These are phyloP conservation scores for Porcisia deanei DNA, from an alignment of 208 protist genomes.

Conservation along the genomic window DNA sequence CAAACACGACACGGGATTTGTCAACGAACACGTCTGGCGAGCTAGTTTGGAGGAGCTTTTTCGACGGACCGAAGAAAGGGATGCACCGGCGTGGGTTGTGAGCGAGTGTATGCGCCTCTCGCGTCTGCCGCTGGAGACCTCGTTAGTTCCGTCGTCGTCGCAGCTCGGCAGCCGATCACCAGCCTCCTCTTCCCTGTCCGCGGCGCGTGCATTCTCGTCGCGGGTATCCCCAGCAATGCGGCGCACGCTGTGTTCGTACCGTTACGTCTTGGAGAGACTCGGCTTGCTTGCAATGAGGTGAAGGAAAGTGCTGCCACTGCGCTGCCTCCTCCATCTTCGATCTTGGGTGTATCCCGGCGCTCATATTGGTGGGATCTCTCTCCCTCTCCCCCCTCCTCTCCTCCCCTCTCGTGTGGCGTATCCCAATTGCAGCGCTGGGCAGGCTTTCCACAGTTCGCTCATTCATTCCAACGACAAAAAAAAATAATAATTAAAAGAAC, in stretches of 20 bases:
- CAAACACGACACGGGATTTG: slow-evolving; percentile 35
- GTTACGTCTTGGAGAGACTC: slow-evolving; percentile 51
- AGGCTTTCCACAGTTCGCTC: not conserved
- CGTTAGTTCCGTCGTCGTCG: not conserved
- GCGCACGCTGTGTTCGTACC: slow-evolving; percentile 51
- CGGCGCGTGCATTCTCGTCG: slow-evolving; percentile 31
- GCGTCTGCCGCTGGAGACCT: slow-evolving; percentile 30
- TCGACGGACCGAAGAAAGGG: not conserved
- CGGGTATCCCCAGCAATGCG: slow-evolving; percentile 30
- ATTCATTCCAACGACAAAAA: not conserved
- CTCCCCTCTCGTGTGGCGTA: no score
- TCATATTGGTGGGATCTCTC: not conserved
- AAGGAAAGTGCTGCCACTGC: not conserved
- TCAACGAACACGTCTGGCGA: slow-evolving; percentile 41
- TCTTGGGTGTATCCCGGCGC: not conserved
- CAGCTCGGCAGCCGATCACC: not conserved
- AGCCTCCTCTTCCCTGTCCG: slow-evolving; percentile 27
- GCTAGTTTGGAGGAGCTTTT: slow-evolving; percentile 42
- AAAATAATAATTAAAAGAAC: no score
- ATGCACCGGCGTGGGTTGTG: slow-evolving; percentile 46
- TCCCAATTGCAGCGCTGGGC: not conserved
- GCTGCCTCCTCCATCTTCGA: not conserved
- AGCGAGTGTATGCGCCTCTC: slow-evolving; percentile 41
- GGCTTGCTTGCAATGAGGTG: not conserved
- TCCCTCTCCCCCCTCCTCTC: no score